Evolutionary conservation across 352 stramenopile genomes (phyloP), one percentile per base, ranked within the genome.

Genomic region (Phytophthora crassamura): DNA sequence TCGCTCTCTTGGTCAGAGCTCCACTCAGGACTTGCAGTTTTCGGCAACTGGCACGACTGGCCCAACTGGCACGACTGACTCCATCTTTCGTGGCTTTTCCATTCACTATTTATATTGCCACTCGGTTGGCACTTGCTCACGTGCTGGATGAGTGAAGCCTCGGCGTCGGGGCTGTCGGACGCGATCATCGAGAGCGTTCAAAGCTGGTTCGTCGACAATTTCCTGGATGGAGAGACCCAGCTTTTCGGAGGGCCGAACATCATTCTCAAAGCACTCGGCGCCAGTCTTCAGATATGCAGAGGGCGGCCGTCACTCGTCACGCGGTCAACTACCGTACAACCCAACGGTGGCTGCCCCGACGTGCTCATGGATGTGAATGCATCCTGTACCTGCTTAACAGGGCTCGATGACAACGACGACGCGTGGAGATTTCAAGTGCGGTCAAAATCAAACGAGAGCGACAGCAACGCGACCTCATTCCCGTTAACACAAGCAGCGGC

Each of bases 341-440:
- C 72, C 6, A 84, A 84, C 8, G 62, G 65, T 14, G 64, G 43
- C 12, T 84, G 75, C 43, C 65, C 69, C 14, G 30, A 56, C 1
- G 12, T 66, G 18, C 61, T 77, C 57, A 74, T 57, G 18, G 46
- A 45, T 2, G 36, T 69, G 40, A 84, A 81, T 25, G 66, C 43
- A 3, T 84, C 75, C 16, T 84, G 75, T 43, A 84, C 72, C 10
- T 84, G 75, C 30, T 45, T 84, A n/a, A 67, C n/a, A 9, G 61
- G 68, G 33, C 25, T 67, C 16, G 41, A 60, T 30, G 34, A 38
- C 36, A 54, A 16, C 5, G 35, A 59, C 6, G 42, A 53, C 10
- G 22, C 28, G 6, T 78, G 69, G 69, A 50, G 45, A 11, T 78
- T 78, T 28, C 69, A 14, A 28, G 52, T 78, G 40, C 49, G 25